phyloP scores from a whole-genome alignment of 768 basidiomycete species.

The Pleurotus pulmonarius region DNA sequence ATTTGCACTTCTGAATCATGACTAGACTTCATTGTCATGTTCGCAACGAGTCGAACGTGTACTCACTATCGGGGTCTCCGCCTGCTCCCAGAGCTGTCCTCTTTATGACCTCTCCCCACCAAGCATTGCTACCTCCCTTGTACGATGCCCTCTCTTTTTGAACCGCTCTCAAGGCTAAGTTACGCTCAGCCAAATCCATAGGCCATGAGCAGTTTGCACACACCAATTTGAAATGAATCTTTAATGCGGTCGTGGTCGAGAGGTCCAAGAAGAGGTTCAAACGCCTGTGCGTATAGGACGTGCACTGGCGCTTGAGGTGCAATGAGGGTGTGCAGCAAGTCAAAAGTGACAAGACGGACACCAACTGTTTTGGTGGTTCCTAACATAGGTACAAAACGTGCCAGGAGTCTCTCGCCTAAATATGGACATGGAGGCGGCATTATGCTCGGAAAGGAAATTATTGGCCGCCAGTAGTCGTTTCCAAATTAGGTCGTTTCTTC shows the following conservation, averaged over 20 bases:
- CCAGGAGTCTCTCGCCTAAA: too few species aligned
- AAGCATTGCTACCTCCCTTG: constrained; percentile 40
- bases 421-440: too few species aligned
- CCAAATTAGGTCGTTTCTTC: neutral
- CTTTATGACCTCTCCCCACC: constrained; percentile 80
- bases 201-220: constrained; percentile 7
- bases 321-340: constrained; percentile 73
- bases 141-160: constrained; percentile 63
- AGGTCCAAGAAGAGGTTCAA: constrained; percentile 62
- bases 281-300: constrained; percentile 60
- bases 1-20: constrained; percentile 44
- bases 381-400: too few species aligned
- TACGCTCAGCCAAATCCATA: constrained; percentile 1
- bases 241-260: constrained; percentile 51
- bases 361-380: neutral
- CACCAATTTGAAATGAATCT: constrained; percentile 59
- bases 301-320: constrained; percentile 65
- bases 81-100: constrained; percentile 75
- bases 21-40: too few species aligned
- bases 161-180: constrained; percentile 36
- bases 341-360: constrained; percentile 73
- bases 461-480: too few species aligned
- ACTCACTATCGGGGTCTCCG: constrained; percentile 52
- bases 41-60: neutral
- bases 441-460: too few species aligned